Evolutionary conservation across 192 early-diverging fungal genomes (phyloP).

Genomic region (Backusella morwellensis): DNA sequence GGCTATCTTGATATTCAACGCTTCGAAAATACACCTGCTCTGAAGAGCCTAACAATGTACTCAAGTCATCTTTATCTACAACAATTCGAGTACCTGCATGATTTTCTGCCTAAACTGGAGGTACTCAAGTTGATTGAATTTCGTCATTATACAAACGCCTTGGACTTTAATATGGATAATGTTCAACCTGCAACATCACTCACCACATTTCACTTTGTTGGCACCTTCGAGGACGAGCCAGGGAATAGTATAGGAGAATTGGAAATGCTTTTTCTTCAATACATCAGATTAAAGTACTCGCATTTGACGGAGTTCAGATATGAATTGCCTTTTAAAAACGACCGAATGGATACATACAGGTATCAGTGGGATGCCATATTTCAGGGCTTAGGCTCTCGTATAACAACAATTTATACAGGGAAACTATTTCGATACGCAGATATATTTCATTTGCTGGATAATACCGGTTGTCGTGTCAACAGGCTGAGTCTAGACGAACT

Average conservation of each 20-base stretch:
- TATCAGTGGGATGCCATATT: too few species aligned
- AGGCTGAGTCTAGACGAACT: not conserved
- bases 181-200: not conserved
- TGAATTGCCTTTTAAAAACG: too few species aligned
- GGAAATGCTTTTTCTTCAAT: not conserved
- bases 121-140: not conserved
- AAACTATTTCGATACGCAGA: too few species aligned
- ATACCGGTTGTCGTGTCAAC: not conserved
- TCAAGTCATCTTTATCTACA: too few species aligned
- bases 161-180: not conserved
- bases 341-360: too few species aligned
- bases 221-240: not conserved
- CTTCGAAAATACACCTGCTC: too few species aligned
- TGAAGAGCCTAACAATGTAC: too few species aligned
- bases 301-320: not conserved
- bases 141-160: too few species aligned
- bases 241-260: not conserved
- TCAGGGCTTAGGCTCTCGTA: too few species aligned
- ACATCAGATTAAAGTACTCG: not conserved
- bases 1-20: not conserved
- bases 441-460: not conserved
- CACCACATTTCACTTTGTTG: not conserved
- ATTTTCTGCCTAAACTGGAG: not conserved
- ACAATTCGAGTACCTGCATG: not conserved
- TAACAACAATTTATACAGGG: too few species aligned